Percentiles rank a stretch among this genome's conserved stretches.
Evolutionary conservation across 176 grass and related monocot genomes (phyloP).

Genomic region (Oryza meyeriana): DNA sequence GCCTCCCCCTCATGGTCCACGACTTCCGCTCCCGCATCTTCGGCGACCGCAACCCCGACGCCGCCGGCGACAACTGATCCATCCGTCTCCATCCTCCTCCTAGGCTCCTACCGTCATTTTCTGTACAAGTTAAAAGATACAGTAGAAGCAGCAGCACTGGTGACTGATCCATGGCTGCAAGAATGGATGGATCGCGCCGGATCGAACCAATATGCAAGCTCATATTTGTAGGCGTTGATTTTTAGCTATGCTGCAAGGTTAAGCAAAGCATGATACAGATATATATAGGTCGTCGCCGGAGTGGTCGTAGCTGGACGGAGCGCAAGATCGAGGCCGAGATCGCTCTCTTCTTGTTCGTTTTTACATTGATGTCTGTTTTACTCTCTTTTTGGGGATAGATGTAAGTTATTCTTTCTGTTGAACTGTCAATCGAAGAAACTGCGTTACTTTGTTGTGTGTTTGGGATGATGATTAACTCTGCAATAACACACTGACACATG

Average conservation of each 20-base stretch:
- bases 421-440: neutral
- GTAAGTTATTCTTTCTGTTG: neutral
- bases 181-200: neutral
- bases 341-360: neutral
- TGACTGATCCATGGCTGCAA: neutral
- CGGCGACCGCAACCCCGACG: constrained; percentile 42
- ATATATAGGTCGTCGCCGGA: neutral
- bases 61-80: constrained; percentile 23
- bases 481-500: neutral
- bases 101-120: neutral
- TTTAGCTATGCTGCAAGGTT: constrained; percentile 1
- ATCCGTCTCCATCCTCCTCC: too few relatives aligned
- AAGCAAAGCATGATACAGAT: neutral
- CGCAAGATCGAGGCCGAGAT: neutral
- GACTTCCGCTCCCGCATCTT: constrained; percentile 79
- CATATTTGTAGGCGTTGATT: neutral
- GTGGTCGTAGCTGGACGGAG: neutral
- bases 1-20: constrained; percentile 78
- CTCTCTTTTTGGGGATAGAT: neutral
- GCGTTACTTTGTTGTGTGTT: neutral
- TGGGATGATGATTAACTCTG: neutral
- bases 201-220: neutral
- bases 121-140: neutral
- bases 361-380: neutral
- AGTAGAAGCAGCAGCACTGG: neutral